Conservation (phyloP, 2,329 filamentous ascomycete genomes). For the Colletotrichum plurivorum region DNA sequence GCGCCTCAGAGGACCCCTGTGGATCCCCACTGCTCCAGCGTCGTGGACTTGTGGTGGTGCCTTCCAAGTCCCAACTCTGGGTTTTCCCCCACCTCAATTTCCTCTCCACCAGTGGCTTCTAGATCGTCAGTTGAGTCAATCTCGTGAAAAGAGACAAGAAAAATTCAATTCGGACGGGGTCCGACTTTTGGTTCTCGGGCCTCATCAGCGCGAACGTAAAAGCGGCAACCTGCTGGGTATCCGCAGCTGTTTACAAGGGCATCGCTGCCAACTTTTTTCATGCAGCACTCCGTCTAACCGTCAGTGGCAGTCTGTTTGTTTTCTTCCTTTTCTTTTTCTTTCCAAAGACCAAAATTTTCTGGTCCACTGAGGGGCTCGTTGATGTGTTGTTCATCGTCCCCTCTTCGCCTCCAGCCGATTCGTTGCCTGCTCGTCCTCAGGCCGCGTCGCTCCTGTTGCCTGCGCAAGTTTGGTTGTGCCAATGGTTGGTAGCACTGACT, state of each 20-base stretch:
- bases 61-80: slow-evolving; percentile 4
- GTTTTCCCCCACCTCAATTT: slow-evolving; percentile 26
- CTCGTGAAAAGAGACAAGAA: slow-evolving; percentile 1
- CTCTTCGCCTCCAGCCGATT: too few relatives aligned
- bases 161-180: slow-evolving; percentile 5
- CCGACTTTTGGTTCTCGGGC: slow-evolving; percentile 4
- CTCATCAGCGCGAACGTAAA: background rate
- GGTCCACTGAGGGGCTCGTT: slow-evolving; percentile 14
- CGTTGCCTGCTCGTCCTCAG: too few relatives aligned
- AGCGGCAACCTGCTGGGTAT: slow-evolving; percentile 21
- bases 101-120: slow-evolving; percentile 20
- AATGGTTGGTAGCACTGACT: too few relatives aligned
- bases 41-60: background rate
- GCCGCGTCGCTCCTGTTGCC: too few relatives aligned
- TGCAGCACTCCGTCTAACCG: slow-evolving; percentile 17
- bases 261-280: slow-evolving; percentile 31
- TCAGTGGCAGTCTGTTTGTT: slow-evolving; percentile 11
- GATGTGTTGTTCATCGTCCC: background rate
- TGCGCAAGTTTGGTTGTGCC: too few relatives aligned
- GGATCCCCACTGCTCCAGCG: too few relatives aligned
- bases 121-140: slow-evolving; percentile 11
- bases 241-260: slow-evolving; percentile 17
- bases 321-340: background rate
- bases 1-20: background rate
- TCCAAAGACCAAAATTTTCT: slow-evolving; percentile 2